These are phyloP conservation scores for Russula dissimulans DNA, from an alignment of 768 basidiomycete genomes.

Conservation along the genomic window DNA sequence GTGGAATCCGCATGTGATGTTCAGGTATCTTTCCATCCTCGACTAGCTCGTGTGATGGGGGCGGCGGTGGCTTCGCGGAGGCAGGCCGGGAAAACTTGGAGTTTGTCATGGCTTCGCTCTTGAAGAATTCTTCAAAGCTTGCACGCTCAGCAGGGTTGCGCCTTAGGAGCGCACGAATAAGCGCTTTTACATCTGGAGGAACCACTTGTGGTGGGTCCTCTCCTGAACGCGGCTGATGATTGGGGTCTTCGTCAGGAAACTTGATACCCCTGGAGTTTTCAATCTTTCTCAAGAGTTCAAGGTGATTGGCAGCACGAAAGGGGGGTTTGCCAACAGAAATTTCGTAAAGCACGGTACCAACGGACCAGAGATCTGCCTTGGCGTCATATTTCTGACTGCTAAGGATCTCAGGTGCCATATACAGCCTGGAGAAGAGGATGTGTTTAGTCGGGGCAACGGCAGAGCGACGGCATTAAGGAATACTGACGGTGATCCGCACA, in stretches of 20 bases:
- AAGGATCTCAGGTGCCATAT: constrained; percentile 99
- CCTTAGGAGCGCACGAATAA: constrained; percentile 78
- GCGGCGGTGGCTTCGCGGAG: constrained; percentile 26
- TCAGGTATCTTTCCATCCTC: constrained; percentile 45
- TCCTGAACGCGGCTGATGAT: constrained; percentile 35
- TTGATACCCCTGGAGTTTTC: constrained; percentile 85
- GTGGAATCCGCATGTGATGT: constrained; percentile 64
- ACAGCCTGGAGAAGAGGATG: constrained; percentile 46
- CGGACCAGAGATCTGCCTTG: constrained; percentile 96
- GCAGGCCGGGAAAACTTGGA: constrained; percentile 62
- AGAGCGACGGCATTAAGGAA: constrained; percentile 14
- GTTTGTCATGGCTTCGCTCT: constrained; percentile 64
- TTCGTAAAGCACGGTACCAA: constrained; percentile 93
- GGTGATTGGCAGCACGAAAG: constrained; percentile 92
- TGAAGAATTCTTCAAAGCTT: constrained; percentile 89
- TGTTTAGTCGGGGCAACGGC: not conserved
- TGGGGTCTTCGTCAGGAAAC: constrained; percentile 87
- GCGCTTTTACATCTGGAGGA: constrained; percentile 74
- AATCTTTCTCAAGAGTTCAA: constrained; percentile 89
- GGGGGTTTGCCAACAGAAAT: constrained; percentile 92
- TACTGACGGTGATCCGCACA: constrained; percentile 91
- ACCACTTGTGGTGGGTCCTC: constrained; percentile 47
- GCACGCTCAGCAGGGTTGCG: constrained; percentile 78
- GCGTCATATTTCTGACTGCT: constrained; percentile 97
- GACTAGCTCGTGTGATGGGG: constrained; percentile 20